Conservation (phyloP, 2,329 filamentous ascomycete species). For the Didymella segeticola region DNA sequence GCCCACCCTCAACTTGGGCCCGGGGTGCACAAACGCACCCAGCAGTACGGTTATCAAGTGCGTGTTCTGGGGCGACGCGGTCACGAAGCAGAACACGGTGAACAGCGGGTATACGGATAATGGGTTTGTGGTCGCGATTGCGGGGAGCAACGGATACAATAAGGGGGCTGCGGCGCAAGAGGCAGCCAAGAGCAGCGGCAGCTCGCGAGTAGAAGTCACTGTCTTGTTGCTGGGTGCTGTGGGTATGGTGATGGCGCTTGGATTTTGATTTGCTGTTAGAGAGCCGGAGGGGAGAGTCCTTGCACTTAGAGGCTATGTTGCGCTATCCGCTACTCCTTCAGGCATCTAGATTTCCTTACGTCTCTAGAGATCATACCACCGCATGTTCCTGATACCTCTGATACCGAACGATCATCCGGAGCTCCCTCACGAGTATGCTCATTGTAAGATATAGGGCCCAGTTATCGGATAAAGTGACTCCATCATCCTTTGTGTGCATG, state of each 20-base stretch:
- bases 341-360: too few species aligned
- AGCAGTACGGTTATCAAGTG: conserved; percentile 34
- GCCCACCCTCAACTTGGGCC: conserved; percentile 19
- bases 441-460: too few species aligned
- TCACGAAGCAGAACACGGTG: conserved; percentile 17
- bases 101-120: conserved; percentile 20
- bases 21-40: conserved; percentile 22
- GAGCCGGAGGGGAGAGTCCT: too few species aligned
- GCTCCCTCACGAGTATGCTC: too few species aligned
- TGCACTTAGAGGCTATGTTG: too few species aligned
- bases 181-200: conserved; percentile 9
- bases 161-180: conserved; percentile 16
- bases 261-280: neutral
- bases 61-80: conserved; percentile 25
- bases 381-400: too few species aligned
- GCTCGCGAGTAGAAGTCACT: neutral
- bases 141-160: conserved; percentile 31
- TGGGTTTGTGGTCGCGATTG: conserved; percentile 22
- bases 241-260: neutral
- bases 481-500: too few species aligned
- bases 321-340: too few species aligned
- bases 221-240: neutral
- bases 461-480: too few species aligned
- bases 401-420: too few species aligned
- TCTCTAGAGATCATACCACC: too few species aligned